These are phyloP conservation scores for Oryza meyeriana DNA, from an alignment of 176 grass and related monocot genomes.

Conservation along the genomic window DNA sequence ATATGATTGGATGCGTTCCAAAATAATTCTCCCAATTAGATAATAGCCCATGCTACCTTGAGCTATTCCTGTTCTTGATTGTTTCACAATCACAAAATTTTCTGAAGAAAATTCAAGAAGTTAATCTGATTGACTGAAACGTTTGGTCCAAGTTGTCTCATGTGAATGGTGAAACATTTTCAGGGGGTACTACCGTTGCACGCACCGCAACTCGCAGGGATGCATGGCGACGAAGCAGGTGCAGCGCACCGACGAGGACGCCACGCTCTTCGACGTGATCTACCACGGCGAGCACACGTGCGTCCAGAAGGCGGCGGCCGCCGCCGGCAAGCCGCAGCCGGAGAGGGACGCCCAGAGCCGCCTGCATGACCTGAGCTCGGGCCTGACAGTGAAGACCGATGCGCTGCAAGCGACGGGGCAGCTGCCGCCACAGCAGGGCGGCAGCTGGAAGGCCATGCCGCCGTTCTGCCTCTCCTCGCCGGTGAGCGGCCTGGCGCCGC, in stretches of 20 bases:
- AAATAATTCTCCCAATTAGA: neutral
- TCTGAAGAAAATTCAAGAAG: neutral
- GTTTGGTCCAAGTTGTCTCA: neutral
- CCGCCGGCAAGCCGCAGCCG: neutral
- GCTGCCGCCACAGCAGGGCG: neutral
- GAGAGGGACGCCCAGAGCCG: neutral
- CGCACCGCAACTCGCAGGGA: slow-evolving; percentile 33
- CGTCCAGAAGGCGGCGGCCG: neutral
- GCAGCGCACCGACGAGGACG: slow-evolving; percentile 66
- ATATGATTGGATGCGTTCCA: neutral
- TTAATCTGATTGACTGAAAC: neutral
- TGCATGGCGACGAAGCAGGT: slow-evolving; percentile 75
- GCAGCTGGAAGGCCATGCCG: neutral
- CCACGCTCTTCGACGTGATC: slow-evolving; percentile 53
- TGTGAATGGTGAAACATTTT: neutral
- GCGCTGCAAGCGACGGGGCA: neutral
- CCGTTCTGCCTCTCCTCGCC: slow-evolving; percentile 44
- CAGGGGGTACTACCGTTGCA: slow-evolving; percentile 84
- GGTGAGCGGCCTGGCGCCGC: neutral
- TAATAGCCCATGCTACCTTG: neutral
- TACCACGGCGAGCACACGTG: slow-evolving; percentile 75
- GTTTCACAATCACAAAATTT: neutral
- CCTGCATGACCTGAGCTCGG: slow-evolving; percentile 38
- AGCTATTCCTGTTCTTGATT: neutral
- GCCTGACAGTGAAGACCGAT: slow-evolving; percentile 45